Conservation (phyloP, 2,329 filamentous ascomycete species). For the Diplodia sapinea region DNA sequence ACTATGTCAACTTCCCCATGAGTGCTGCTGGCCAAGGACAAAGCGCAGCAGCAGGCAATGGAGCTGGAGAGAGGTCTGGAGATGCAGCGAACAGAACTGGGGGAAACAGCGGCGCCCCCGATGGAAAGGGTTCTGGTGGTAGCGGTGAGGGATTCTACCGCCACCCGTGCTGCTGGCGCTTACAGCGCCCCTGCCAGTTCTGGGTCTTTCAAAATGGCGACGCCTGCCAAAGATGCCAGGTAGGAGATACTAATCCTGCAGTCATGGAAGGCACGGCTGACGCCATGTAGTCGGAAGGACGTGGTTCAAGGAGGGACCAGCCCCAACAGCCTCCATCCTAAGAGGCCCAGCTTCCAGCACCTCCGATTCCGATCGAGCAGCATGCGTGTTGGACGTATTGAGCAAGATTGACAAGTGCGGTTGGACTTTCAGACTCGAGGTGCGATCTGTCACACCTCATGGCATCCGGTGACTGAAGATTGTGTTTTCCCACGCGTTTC, state of each 20-base stretch:
- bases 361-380: not conserved
- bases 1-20: not conserved
- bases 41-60: not conserved
- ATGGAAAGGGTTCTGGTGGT: too few relatives aligned
- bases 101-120: not conserved
- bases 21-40: not conserved
- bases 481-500: not conserved
- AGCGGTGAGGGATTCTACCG: not conserved
- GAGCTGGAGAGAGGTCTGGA: not conserved
- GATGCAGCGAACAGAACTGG: not conserved
- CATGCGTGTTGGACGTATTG: not conserved
- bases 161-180: not conserved
- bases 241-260: not conserved
- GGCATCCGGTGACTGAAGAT: not conserved
- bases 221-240: not conserved
- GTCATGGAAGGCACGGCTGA: not conserved
- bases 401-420: not conserved
- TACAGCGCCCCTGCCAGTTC: not conserved
- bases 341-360: too few relatives aligned
- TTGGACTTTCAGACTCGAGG: not conserved
- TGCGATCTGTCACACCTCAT: slow-evolving; percentile 16
- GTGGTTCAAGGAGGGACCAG: not conserved
- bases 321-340: too few relatives aligned
- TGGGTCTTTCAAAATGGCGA: slow-evolving; percentile 4
- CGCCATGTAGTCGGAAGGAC: not conserved